phyloP scores from a whole-genome alignment of 2,329 filamentous ascomycete genomes.

The Nothophoma quercina region DNA sequence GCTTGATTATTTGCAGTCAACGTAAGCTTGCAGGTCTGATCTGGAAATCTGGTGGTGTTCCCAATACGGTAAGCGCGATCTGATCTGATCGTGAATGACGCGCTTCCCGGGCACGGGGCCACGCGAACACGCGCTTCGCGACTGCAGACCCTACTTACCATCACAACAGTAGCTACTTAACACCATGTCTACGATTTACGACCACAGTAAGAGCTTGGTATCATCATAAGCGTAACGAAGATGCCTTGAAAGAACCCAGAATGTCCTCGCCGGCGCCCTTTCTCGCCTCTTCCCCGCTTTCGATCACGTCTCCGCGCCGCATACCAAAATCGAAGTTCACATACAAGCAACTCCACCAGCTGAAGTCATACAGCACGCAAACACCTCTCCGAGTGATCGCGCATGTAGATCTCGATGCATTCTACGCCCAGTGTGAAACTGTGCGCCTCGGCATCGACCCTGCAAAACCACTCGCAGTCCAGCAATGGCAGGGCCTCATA shows the following conservation, averaged over 20 bases:
- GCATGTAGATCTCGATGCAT: conserved; percentile 95
- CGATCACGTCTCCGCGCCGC: conserved; percentile 44
- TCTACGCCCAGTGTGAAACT: conserved; percentile 95
- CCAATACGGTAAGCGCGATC: conserved; percentile 8
- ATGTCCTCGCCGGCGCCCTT: conserved; percentile 61
- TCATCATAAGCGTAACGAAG: not conserved
- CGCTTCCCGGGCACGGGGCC: conserved; percentile 46
- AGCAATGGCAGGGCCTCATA: conserved; percentile 95
- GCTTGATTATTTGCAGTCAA: too few relatives aligned
- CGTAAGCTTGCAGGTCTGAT: too few relatives aligned
- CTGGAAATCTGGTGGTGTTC: not conserved
- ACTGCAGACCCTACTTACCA: conserved; percentile 9
- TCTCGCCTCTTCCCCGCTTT: conserved; percentile 56
- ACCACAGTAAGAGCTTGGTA: not conserved
- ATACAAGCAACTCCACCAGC: conserved; percentile 79
- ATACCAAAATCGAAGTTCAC: conserved; percentile 75
- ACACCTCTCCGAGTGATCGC: conserved; percentile 86
- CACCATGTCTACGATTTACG: not conserved
- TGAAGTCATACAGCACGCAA: conserved; percentile 73
- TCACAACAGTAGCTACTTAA: not conserved
- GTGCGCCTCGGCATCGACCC: conserved; percentile 78
- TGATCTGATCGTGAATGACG: conserved; percentile 36
- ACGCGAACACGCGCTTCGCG: conserved; percentile 40
- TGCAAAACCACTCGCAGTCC: conserved; percentile 85
- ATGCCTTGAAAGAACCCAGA: conserved; percentile 23